Conservation (phyloP, 495 filamentous ascomycete species). For the Coniosporium apollinis region DNA sequence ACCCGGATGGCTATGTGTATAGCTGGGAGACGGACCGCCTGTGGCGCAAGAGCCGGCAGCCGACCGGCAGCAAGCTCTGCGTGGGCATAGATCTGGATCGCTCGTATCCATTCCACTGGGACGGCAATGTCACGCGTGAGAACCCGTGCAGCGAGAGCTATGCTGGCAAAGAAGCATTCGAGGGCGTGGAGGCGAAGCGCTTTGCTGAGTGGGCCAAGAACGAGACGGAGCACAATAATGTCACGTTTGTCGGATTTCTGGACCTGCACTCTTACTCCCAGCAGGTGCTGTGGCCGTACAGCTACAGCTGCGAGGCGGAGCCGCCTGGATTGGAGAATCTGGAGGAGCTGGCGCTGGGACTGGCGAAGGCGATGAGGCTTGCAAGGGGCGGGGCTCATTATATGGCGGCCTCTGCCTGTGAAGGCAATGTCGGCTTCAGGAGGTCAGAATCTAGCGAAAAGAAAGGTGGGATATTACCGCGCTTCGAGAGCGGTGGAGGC, state of each 20-base stretch:
- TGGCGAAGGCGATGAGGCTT: constrained; percentile 77
- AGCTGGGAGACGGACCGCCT: constrained; percentile 83
- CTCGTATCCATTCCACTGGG: constrained; percentile 72
- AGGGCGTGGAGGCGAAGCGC: constrained; percentile 57
- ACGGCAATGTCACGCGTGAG: constrained; percentile 40
- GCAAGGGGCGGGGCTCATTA: constrained; percentile 62
- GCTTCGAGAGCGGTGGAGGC: constrained; percentile 56
- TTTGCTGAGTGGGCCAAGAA: constrained; percentile 78
- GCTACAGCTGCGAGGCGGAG: constrained; percentile 57
- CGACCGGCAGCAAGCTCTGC: constrained; percentile 67
- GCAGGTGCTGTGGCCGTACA: constrained; percentile 84
- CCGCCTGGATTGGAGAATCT: constrained; percentile 84
- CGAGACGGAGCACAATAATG: constrained; percentile 52
- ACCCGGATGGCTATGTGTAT: constrained; percentile 88
- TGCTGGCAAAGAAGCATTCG: constrained; percentile 68
- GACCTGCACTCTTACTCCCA: constrained; percentile 95
- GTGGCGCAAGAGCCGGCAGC: constrained; percentile 91
- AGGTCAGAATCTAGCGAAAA: constrained; percentile 4
- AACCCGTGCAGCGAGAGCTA: constrained; percentile 92
- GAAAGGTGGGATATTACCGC: constrained; percentile 18
- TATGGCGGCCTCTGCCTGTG: constrained; percentile 71
- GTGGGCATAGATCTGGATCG: constrained; percentile 81
- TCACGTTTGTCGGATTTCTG: constrained; percentile 62
- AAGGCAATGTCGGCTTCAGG: constrained; percentile 44
- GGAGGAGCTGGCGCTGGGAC: constrained; percentile 70